A percentile compares a stretch with the other conserved stretches of the same genome.
Evolutionary conservation across 441 rosid species (phyloP).

Genomic region (Iberis amara): DNA sequence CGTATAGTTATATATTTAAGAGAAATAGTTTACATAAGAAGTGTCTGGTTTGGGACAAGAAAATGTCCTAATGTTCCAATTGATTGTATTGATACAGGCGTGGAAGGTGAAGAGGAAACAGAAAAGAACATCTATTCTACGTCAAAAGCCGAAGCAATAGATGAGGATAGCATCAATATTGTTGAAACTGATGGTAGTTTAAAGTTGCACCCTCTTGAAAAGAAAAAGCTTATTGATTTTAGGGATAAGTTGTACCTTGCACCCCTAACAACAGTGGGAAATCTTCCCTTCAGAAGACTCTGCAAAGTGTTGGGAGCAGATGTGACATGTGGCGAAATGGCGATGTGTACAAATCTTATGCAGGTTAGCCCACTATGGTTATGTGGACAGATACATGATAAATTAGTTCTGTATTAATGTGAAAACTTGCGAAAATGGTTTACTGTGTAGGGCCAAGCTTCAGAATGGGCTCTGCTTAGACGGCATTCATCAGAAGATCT

Average conservation of each 20-base stretch:
- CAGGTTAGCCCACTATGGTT: constrained; percentile 45
- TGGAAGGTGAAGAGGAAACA: constrained; percentile 27
- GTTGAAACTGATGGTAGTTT: constrained; percentile 51
- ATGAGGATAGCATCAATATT: constrained; percentile 26
- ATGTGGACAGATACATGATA: constrained; percentile 12
- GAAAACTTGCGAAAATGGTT: constrained; percentile 10
- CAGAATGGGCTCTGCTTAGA: constrained; percentile 92
- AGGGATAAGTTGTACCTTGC: constrained; percentile 85
- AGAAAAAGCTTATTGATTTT: constrained; percentile 72
- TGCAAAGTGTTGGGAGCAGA: constrained; percentile 89
- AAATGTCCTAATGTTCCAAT: constrained; percentile 19
- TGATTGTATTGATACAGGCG: constrained; percentile 36
- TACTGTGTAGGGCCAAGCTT: constrained; percentile 79
- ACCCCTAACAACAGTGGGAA: constrained; percentile 89
- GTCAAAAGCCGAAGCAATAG: constrained; percentile 27
- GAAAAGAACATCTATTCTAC: constrained; percentile 22
- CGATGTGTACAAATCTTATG: constrained; percentile 90
- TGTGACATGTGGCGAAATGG: constrained; percentile 96
- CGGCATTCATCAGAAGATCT: constrained; percentile 79
- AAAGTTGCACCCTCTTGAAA: constrained; percentile 67
- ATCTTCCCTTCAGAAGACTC: constrained; percentile 89
- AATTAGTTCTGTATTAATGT: not conserved
- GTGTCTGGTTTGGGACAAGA: constrained; percentile 6
- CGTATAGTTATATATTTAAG: constrained; percentile 1
- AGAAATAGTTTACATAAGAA: not conserved